These are phyloP conservation scores for Zygosaccharomyces gambellarensis DNA, from an alignment of 805 yeast species.

Conservation along the genomic window DNA sequence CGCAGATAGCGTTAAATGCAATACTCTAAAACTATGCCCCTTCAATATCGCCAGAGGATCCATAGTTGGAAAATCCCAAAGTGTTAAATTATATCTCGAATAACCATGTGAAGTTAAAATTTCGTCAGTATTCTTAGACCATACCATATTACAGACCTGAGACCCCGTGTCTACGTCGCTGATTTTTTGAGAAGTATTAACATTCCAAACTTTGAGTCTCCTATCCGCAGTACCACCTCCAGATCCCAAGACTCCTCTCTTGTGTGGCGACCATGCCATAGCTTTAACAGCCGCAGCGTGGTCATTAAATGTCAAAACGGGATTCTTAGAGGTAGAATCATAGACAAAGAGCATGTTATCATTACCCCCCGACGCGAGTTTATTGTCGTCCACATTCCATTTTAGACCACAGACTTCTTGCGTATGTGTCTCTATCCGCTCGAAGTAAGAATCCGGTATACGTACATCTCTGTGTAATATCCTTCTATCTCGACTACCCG, in stretches of 20 bases:
- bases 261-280: constrained; percentile 96
- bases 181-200: constrained; percentile 66
- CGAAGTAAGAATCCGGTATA: constrained; percentile 73
- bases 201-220: constrained; percentile 87
- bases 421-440: constrained; percentile 65
- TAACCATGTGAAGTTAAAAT: constrained; percentile 93
- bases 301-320: constrained; percentile 68
- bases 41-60: constrained; percentile 89
- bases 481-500: constrained; percentile 82
- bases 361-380: constrained; percentile 92
- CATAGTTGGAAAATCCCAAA: constrained; percentile 92
- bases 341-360: constrained; percentile 82
- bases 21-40: constrained; percentile 90
- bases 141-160: constrained; percentile 88
- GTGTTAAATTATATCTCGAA: constrained; percentile 80
- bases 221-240: constrained; percentile 98
- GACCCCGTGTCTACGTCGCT: constrained; percentile 92
- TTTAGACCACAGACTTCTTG: constrained; percentile 96
- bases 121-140: constrained; percentile 92
- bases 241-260: constrained; percentile 84
- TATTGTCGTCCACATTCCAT: constrained; percentile 90
- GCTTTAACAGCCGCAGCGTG: constrained; percentile 97
- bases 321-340: constrained; percentile 67
- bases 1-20: constrained; percentile 84
- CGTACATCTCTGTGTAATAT: constrained; percentile 91